Evolutionary conservation across 148 eudicot genomes (phyloP).

Genomic region (Drosera capensis): DNA sequence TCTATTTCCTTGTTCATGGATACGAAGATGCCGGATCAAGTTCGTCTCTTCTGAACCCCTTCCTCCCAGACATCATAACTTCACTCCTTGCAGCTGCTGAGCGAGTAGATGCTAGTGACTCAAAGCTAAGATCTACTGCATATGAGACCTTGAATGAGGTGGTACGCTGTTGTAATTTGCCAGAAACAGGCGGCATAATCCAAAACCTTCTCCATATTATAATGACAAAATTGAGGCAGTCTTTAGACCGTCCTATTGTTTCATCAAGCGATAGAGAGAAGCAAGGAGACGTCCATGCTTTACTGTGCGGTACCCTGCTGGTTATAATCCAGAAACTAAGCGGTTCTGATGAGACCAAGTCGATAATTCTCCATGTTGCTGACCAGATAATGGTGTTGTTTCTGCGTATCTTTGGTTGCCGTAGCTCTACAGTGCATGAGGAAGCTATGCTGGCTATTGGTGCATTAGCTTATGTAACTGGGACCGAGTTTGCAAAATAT

Average conservation of each 20-base stretch:
- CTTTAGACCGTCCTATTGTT: conserved; percentile 31
- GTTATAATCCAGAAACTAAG: conserved; percentile 50
- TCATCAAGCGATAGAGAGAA: conserved; percentile 46
- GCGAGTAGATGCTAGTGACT: conserved; percentile 34
- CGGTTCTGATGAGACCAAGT: conserved; percentile 23
- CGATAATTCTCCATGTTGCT: conserved; percentile 21
- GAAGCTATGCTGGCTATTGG: conserved; percentile 80
- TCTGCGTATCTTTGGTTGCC: conserved; percentile 38
- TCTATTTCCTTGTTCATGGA: conserved; percentile 56
- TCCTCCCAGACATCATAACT: conserved; percentile 32
- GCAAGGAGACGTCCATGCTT: conserved; percentile 54
- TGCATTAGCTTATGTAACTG: conserved; percentile 60
- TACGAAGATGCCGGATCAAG: conserved; percentile 36
- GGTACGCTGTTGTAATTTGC: conserved; percentile 37
- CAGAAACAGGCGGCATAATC: conserved; percentile 32
- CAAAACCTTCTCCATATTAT: conserved; percentile 35
- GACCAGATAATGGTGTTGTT: conserved; percentile 42
- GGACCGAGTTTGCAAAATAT: conserved; percentile 43
- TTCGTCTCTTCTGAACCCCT: conserved; percentile 37
- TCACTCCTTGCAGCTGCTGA: conserved; percentile 40
- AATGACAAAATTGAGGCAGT: conserved; percentile 31
- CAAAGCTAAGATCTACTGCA: conserved; percentile 45
- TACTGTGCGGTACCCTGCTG: conserved; percentile 46
- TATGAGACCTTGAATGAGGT: conserved; percentile 61
- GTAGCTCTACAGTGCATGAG: conserved; percentile 61